Percentiles rank a stretch among this genome's conserved stretches.
Conservation (phyloP, 495 filamentous ascomycete genomes). For the Gamarada debralockiae region DNA sequence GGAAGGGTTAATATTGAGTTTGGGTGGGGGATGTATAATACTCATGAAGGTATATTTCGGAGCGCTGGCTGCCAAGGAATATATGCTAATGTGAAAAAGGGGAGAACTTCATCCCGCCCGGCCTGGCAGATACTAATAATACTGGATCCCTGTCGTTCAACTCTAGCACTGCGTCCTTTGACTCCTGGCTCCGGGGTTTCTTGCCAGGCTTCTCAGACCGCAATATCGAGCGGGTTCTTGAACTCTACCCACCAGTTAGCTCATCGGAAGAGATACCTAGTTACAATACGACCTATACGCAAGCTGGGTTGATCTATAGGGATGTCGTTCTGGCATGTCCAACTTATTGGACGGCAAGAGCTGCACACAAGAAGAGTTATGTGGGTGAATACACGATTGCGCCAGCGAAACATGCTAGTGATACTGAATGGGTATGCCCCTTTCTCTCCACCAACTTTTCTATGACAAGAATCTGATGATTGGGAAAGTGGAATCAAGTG, state of each 20-base stretch:
- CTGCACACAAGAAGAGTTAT: constrained; percentile 41
- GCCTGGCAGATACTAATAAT: constrained; percentile 30
- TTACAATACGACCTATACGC: constrained; percentile 43
- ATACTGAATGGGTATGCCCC: constrained; percentile 49
- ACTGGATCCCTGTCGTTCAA: constrained; percentile 37
- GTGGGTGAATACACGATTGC: constrained; percentile 55
- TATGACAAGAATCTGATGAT: neutral
- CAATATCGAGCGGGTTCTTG: constrained; percentile 34
- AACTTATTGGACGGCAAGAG: constrained; percentile 50
- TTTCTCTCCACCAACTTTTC: neutral
- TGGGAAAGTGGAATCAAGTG: constrained; percentile 48
- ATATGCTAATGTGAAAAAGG: constrained; percentile 2
- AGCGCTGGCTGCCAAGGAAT: too few species aligned
- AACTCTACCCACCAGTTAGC: constrained; percentile 42
- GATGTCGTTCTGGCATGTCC: constrained; percentile 60
- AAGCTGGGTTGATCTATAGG: constrained; percentile 52
- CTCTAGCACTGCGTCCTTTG: constrained; percentile 39
- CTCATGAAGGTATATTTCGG: constrained; percentile 45
- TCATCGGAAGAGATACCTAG: constrained; percentile 33
- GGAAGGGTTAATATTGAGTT: constrained; percentile 41
- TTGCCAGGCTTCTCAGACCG: constrained; percentile 40
- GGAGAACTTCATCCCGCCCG: constrained; percentile 53
- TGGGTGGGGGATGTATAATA: constrained; percentile 54
- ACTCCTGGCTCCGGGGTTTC: constrained; percentile 47
- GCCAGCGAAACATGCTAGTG: constrained; percentile 56